These are phyloP conservation scores for Fusarium sp. DNA, from an alignment of 2,329 filamentous ascomycete genomes.

Conservation along the genomic window DNA sequence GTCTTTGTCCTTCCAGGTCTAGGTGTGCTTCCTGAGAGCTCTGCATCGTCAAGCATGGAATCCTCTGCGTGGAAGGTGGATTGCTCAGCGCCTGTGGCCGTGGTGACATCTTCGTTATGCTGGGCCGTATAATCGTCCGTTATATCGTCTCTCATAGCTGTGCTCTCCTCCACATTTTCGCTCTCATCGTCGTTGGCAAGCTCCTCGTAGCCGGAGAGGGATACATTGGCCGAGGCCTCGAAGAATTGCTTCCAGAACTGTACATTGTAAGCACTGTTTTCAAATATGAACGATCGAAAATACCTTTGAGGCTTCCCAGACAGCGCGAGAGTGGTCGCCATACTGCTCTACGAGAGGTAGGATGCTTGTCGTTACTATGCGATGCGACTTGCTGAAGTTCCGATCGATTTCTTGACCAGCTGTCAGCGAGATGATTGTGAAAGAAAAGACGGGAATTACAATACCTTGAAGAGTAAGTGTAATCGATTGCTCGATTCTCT, in stretches of 20 bases:
- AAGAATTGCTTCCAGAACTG: constrained; percentile 99
- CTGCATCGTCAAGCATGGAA: constrained; percentile 74
- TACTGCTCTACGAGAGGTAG: constrained; percentile 95
- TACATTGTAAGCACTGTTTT: not conserved
- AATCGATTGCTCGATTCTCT: constrained; percentile 95
- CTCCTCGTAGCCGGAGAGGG: constrained; percentile 93
- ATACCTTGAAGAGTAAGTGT: constrained; percentile 92
- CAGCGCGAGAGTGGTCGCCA: constrained; percentile 88
- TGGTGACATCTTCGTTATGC: constrained; percentile 53
- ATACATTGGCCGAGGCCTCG: constrained; percentile 97
- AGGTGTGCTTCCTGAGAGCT: constrained; percentile 75
- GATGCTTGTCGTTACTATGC: constrained; percentile 94
- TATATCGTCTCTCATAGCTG: constrained; percentile 67
- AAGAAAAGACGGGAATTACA: not conserved
- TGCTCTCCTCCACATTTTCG: constrained; percentile 62
- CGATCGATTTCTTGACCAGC: constrained; percentile 86
- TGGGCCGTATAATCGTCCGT: constrained; percentile 61
- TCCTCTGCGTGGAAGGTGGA: constrained; percentile 63
- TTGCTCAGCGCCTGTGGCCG: constrained; percentile 49
- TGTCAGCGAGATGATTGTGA: constrained; percentile 1
- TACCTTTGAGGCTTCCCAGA: constrained; percentile 97
- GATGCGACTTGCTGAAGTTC: constrained; percentile 96
- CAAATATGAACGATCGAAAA: fast-evolving
- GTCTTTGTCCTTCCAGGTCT: constrained; percentile 64
- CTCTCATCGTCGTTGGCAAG: constrained; percentile 74